phyloP scores from a whole-genome alignment of 2,329 filamentous ascomycete genomes.

The Colletotrichum lini region DNA sequence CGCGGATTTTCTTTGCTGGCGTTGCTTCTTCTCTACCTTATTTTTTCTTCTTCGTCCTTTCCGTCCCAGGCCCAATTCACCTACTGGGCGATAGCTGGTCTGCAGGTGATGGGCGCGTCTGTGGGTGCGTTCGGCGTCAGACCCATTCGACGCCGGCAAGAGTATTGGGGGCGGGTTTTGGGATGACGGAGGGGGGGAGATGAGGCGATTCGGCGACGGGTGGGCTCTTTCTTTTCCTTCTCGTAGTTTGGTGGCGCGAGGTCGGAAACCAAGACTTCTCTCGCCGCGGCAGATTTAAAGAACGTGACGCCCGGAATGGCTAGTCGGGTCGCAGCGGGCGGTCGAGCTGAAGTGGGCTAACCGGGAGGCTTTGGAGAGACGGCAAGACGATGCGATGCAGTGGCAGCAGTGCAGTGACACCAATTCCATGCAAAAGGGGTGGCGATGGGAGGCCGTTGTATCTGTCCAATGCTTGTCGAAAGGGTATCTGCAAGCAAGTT shows the following conservation, averaged over 20 bases:
- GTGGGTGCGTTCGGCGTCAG: conserved; percentile 40
- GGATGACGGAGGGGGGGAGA: conserved; percentile 31
- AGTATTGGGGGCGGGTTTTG: conserved; percentile 36
- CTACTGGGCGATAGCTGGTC: conserved; percentile 30
- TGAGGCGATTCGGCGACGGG: conserved; percentile 37
- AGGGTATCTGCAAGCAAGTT: conserved; percentile 34
- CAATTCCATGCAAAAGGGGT: conserved; percentile 10
- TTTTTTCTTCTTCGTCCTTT: conserved; percentile 7
- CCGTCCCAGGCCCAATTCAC: conserved; percentile 20
- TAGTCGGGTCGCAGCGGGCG: conserved; percentile 37
- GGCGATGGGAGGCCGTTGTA: conserved; percentile 4
- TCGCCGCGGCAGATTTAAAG: conserved; percentile 36
- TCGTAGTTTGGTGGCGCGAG: conserved; percentile 32
- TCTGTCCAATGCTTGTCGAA: conserved; percentile 17
- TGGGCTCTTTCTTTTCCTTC: conserved; percentile 25
- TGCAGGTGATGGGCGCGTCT: conserved; percentile 38
- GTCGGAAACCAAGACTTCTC: conserved; percentile 28
- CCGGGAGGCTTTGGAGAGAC: conserved; percentile 22
- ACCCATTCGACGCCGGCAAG: conserved; percentile 42
- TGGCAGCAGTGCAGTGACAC: conserved; percentile 12
- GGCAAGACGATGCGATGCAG: conserved; percentile 19
- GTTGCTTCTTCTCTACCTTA: conserved; percentile 27
- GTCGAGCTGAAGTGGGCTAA: conserved; percentile 40
- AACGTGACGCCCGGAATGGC: conserved; percentile 37
- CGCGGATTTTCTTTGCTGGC: conserved; percentile 14